phyloP scores from a whole-genome alignment of 441 rosid species.

The Flueggea neowawraea region DNA sequence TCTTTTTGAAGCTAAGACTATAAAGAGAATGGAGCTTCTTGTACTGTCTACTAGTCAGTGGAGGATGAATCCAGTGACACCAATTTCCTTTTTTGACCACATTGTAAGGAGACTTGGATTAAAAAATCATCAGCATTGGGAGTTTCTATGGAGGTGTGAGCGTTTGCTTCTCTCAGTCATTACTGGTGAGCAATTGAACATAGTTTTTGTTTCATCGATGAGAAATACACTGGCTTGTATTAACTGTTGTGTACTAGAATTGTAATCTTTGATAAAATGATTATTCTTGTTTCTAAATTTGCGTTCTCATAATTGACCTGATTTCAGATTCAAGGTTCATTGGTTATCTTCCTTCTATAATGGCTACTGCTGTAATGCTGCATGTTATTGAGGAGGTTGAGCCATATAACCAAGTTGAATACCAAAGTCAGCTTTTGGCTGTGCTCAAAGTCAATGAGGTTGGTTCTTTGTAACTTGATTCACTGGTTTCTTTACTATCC shows the following conservation, averaged over 20 bases:
- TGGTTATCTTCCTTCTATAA: conserved; percentile 50
- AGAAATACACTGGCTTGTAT: conserved; percentile 1
- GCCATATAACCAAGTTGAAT: conserved; percentile 35
- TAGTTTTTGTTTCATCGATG: neutral
- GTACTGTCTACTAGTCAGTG: conserved; percentile 65
- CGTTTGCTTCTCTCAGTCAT: conserved; percentile 42
- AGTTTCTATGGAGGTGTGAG: conserved; percentile 52
- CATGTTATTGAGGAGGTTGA: conserved; percentile 40
- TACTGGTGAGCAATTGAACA: conserved; percentile 36
- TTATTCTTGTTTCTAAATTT: neutral
- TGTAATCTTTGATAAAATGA: neutral
- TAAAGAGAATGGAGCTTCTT: conserved; percentile 71
- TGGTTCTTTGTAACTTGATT: neutral
- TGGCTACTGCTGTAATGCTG: conserved; percentile 61
- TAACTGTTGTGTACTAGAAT: neutral
- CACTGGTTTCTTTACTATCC: neutral
- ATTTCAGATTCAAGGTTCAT: conserved; percentile 51
- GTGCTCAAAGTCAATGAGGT: conserved; percentile 51
- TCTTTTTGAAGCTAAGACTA: conserved; percentile 62
- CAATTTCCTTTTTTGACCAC: conserved; percentile 61
- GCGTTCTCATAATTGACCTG: conserved; percentile 6
- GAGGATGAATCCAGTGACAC: conserved; percentile 87
- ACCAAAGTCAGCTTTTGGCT: conserved; percentile 38
- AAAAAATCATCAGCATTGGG: conserved; percentile 43
- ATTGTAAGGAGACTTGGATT: conserved; percentile 62